A percentile compares a stretch with the other conserved stretches of the same genome.
Evolutionary conservation across 768 basidiomycete genomes (phyloP).

Genomic region (Grammothele lineata): DNA sequence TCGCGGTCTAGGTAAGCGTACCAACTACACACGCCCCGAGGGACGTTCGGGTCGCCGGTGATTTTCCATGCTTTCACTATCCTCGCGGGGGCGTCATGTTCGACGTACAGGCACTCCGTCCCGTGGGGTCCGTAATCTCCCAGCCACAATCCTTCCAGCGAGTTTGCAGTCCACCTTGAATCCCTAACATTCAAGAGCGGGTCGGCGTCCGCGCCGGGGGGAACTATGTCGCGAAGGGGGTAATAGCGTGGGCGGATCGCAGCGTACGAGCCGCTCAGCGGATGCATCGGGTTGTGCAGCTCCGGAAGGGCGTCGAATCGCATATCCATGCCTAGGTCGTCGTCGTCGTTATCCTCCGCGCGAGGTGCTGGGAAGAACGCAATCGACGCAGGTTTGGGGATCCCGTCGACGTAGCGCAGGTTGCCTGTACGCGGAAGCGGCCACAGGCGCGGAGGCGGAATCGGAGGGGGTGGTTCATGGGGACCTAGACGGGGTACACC

Average conservation of each 20-base stretch:
- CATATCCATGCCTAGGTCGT: too few relatives aligned
- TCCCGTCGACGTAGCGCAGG: constrained; percentile 3
- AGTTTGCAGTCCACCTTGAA: constrained; percentile 9
- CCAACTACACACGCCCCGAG: constrained; percentile 20
- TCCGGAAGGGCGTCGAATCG: constrained; percentile 8
- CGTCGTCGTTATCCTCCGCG: background rate
- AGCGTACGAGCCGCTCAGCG: background rate
- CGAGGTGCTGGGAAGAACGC: constrained; percentile 8
- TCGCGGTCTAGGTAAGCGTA: background rate
- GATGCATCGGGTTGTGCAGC: constrained; percentile 4
- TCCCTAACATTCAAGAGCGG: too few relatives aligned
- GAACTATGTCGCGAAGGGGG: constrained; percentile 6
- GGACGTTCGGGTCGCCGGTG: constrained; percentile 21
- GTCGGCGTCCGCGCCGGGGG: constrained; percentile 7
- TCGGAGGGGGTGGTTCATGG: constrained; percentile 1
- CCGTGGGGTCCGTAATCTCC: constrained; percentile 20
- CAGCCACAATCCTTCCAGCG: constrained; percentile 23
- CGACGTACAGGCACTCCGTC: constrained; percentile 21
- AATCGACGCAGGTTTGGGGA: constrained; percentile 13
- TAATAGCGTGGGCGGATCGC: constrained; percentile 14
- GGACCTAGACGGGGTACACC: constrained; percentile 9
- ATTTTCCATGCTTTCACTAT: constrained; percentile 20
- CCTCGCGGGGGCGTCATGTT: constrained; percentile 2
- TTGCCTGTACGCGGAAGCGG: background rate
- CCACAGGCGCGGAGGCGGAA: background rate